Base-by-base conservation (phyloP, 1,139 yeast genomes). In the Yamadazyma sp. region DNA sequence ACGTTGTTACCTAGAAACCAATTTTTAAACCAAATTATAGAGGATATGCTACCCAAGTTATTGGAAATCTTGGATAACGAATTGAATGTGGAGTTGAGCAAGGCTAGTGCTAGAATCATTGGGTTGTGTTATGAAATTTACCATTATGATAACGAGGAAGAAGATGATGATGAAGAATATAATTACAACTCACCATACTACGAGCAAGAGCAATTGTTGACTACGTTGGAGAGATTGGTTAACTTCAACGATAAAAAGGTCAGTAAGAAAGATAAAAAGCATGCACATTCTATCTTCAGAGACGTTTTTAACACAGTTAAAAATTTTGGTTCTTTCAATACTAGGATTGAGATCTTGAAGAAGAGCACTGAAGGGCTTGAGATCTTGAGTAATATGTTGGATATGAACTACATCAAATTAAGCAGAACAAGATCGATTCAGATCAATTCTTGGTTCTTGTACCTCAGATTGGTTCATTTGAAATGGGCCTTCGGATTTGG, bases 401-500 rank as follows among this genome's bases (percentile, higher is more conserved):
- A 65, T 49, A 58, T 67, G 2, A 69, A 82, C 3, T 79, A 76
- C 41, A 67, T 82, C 43, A 78, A 75, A 46, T 58, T 83, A 39
- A 73, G 79, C 17, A 76, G 78, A 49, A 66, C 79, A 26, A 78
- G 73, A 54, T 66, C 82, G 3, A 61, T 84, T 39, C 72, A 80
- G n/a, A 75, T 84, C 28, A 77, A 74, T 46, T 71, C 83, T 22
- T 85, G 94, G 94, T 75, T 66, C 47, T 73, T 82, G 42, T 77
- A 81, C 50, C 59, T 81, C 37, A 68, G 89, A 43, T 64, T 83
- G 40, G 73, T 81, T 41, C 81, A 77, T 47, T 68, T 84, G 54
- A 78, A 79, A 52, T 85, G 88, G 85, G 72, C 82, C n/a, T 83
- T 79, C 53, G 82, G 86, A 31, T 75, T 78, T 30, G 87, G 87